Base-by-base conservation (phyloP, 768 basidiomycete genomes). In the Boletus rufocinnamomeus region DNA sequence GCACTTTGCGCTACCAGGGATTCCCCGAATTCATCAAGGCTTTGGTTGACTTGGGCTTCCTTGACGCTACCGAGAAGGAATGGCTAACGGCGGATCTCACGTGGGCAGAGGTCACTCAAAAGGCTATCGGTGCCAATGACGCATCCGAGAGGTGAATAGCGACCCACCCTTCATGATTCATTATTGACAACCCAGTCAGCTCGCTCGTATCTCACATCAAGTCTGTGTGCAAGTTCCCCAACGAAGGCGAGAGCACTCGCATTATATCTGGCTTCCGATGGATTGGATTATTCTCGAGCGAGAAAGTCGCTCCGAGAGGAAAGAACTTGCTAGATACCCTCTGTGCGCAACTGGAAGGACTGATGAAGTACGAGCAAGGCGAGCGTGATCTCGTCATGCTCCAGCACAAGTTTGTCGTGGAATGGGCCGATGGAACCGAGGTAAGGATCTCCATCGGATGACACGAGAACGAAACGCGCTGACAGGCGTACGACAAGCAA, bases 341-440 rank as follows among this genome's bases (percentile, higher is more conserved):
- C 59, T 97, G 95, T 72, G 91, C 84, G 3, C 86, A 82, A 23
- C 83, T 99, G 50, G 95, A 99, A 80, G 84, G 80, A 59, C 82
- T 96, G 72, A 97, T 98, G 92, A 84, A 87, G 74, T 98, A 96
- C 76, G 90, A 87, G 62, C 76, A 80, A 48, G 93, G 92, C 62
- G 95, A 98, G 76, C 88, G 93, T 13, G 96, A 99, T 74, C 84
- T 98, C 60, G 92, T 99, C 59, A 93, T 98, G 87, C 85, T 99
- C 54, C 96, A 98, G 77, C 96, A 99, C 84, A 96, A 95, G 79
- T 98, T 99, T 71, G 77, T 93, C 65, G 87, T 98, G 38, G 87
- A 95, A 71, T 91, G 89, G 84, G 80, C 83, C 35, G 93, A 98
- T 68, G 95, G 96, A 48, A 81, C 76, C 49, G 77, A 82, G 76